These are phyloP conservation scores for Aspergillus spinulosporus DNA, from an alignment of 2,329 filamentous ascomycete species.

Conservation along the genomic window DNA sequence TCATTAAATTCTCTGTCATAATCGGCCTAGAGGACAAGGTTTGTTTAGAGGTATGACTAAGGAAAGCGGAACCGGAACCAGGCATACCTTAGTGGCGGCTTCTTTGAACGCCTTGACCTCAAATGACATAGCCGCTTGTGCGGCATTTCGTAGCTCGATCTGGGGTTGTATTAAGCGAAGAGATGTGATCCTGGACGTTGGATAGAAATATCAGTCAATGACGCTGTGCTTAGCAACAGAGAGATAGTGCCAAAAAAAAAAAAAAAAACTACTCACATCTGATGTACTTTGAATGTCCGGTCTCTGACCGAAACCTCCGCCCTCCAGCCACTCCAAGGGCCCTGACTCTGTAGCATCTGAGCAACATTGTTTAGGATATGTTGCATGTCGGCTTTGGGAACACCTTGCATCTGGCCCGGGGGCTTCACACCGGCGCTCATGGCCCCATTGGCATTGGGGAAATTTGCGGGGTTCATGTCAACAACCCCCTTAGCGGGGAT, in stretches of 20 bases:
- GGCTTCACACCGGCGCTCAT: conserved; percentile 38
- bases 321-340: conserved; percentile 48
- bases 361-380: conserved; percentile 42
- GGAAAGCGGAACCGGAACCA: background rate
- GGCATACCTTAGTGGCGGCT: conserved; percentile 36
- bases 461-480: conserved; percentile 46
- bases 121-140: conserved; percentile 46
- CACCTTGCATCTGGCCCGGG: conserved; percentile 34
- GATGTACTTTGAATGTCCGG: conserved; percentile 44
- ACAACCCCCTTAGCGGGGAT: conserved; percentile 41
- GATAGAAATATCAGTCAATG: conserved; percentile 12
- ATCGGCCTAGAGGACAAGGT: conserved; percentile 31
- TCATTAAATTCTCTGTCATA: conserved; percentile 48
- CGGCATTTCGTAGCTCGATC: conserved; percentile 39
- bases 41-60: conserved; percentile 3
- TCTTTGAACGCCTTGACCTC: conserved; percentile 49
- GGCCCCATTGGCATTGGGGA: conserved; percentile 38
- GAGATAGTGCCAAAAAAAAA: conserved; percentile 17
- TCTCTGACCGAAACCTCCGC: conserved; percentile 42
- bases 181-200: conserved; percentile 43
- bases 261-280: conserved; percentile 36
- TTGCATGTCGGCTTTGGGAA: conserved; percentile 35
- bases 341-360: conserved; percentile 43
- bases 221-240: background rate
- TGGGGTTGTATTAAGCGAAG: conserved; percentile 48